Evolutionary conservation across 306 rosid species (phyloP), one percentile per base, ranked within the genome.

Genomic region (Alnus rubra): DNA sequence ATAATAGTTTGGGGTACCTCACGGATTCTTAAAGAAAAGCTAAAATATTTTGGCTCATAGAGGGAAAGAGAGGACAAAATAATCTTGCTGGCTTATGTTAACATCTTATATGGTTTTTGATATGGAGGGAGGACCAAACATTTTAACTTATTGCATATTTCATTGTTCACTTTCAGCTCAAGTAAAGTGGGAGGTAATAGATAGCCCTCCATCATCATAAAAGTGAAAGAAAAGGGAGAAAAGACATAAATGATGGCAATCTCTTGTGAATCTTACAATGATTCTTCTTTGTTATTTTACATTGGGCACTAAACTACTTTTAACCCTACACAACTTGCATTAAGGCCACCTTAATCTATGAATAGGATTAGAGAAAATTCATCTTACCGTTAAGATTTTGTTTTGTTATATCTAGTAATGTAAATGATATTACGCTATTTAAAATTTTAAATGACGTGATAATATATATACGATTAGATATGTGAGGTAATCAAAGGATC

Each of bases 291-390:
- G 11, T 13, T 39, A 0, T 55, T 7, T n/a, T n/a, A 9, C 12
- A 45, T 44, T 15, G 15, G 44, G 28, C 56, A 2, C 13, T 10
- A 44, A 37, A 47, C 8, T 63, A 53, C 68, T 53, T 39, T 49
- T 62, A 63, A 76, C 59, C 73, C 65, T 37, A 49, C 87, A 71
- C 70, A 64, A 79, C 78, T 75, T 83, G 83, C 78, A 44, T 49
- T 7, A 9, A 14, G 70, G 23, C 7, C 70, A 64, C 15, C 19
- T 64, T 37, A 35, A 64, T 64, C 9, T 0, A 5, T 23, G 28
- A 23, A 23, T 23, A 23, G 28, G 28, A 23, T 23, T 23, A 39
- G 0, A 39, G 44, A 39, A 1, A 39, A 39, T 39, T 5, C 3
- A 39, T 39, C 5, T 39, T 39, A 39, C 44, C 0, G 44, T 39